Evolutionary conservation across 2,329 filamentous ascomycete species (phyloP).

Genomic region (Aspergillus pseudoterreus): DNA sequence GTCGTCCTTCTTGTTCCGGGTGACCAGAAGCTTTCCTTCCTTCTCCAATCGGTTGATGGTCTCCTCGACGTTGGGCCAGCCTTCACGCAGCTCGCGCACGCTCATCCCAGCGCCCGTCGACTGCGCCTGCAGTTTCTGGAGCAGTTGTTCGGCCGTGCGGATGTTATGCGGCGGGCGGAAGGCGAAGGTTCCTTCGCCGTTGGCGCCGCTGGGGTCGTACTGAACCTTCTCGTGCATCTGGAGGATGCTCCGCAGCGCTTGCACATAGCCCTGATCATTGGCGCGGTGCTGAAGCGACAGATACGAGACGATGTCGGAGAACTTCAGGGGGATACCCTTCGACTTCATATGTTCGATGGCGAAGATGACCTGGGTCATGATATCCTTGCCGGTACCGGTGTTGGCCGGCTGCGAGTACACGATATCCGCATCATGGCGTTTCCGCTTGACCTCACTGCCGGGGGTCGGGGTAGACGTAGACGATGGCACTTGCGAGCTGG

Average conservation of each 20-base stretch:
- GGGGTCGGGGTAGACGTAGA: slow-evolving; percentile 31
- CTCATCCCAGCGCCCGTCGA: slow-evolving; percentile 74
- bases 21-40: slow-evolving; percentile 76
- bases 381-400: slow-evolving; percentile 71
- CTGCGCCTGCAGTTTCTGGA: slow-evolving; percentile 76
- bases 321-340: slow-evolving; percentile 64
- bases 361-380: slow-evolving; percentile 84
- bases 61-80: slow-evolving; percentile 81
- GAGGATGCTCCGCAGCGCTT: slow-evolving; percentile 65
- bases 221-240: slow-evolving; percentile 62
- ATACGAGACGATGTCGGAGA: slow-evolving; percentile 75
- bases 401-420: slow-evolving; percentile 74
- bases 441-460: slow-evolving; percentile 49
- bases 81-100: slow-evolving; percentile 91
- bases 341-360: slow-evolving; percentile 78
- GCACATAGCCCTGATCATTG: slow-evolving; percentile 56
- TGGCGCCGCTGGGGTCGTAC: slow-evolving; percentile 56
- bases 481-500: slow-evolving; percentile 52
- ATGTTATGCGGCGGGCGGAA: slow-evolving; percentile 85
- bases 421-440: slow-evolving; percentile 54
- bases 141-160: slow-evolving; percentile 69
- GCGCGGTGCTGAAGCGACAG: slow-evolving; percentile 65
- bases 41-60: slow-evolving; percentile 74
- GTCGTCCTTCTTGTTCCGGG: slow-evolving; percentile 88
- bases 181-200: slow-evolving; percentile 70